Percentiles rank a stretch among this genome's conserved stretches.
Evolutionary conservation across 2,329 filamentous ascomycete genomes (phyloP).

Genomic region (Diaporthe humulicola): DNA sequence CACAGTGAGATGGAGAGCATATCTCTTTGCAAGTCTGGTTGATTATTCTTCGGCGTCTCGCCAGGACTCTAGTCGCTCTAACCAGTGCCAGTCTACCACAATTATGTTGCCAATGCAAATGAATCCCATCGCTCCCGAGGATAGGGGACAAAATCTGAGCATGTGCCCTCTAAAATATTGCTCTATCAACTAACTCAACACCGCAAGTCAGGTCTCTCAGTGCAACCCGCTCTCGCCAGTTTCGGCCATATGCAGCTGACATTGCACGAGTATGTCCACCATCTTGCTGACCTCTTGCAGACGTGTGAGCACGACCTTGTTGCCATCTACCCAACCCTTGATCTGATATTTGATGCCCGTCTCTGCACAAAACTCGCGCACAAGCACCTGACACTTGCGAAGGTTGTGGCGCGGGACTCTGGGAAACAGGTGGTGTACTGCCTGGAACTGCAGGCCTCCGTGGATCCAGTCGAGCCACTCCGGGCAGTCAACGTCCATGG

Average conservation of each 20-base stretch:
- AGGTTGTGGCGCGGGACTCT: constrained; percentile 78
- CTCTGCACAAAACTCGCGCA: constrained; percentile 68
- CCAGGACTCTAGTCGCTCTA: constrained; percentile 1
- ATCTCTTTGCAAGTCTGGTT: neutral
- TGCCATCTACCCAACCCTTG: constrained; percentile 38
- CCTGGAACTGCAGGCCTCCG: constrained; percentile 80
- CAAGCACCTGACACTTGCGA: constrained; percentile 69
- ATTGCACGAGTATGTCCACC: constrained; percentile 70
- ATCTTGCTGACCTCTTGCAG: constrained; percentile 73
- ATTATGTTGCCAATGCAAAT: neutral
- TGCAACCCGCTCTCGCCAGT: constrained; percentile 49
- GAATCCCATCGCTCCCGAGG: too few relatives aligned
- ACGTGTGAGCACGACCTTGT: constrained; percentile 51
- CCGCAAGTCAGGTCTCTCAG: too few relatives aligned
- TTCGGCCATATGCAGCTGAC: constrained; percentile 64
- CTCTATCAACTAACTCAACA: constrained; percentile 13
- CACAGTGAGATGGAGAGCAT: neutral
- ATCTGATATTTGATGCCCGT: constrained; percentile 36
- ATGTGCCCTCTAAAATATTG: neutral
- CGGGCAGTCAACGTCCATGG: constrained; percentile 81
- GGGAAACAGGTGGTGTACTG: constrained; percentile 78
- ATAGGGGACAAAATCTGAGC: neutral
- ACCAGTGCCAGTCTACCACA: neutral
- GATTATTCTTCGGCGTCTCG: neutral
- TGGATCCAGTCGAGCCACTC: constrained; percentile 80